Conservation (phyloP, 2,329 filamentous ascomycete genomes). For the Neonectria punicea region DNA sequence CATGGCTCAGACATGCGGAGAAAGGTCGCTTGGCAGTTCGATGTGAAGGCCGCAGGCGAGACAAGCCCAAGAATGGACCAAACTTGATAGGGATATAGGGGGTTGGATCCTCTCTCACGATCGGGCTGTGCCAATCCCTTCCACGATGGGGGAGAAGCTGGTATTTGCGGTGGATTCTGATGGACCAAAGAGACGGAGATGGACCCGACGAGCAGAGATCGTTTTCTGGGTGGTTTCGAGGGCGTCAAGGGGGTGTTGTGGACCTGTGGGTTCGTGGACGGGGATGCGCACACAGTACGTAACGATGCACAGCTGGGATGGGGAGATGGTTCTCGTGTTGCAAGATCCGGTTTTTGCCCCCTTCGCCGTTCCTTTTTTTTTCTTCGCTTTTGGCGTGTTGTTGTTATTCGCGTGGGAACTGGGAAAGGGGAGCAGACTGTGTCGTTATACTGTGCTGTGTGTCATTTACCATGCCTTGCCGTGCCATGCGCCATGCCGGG, state of each 20-base stretch:
- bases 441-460: not conserved
- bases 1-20: not conserved
- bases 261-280: slow-evolving; percentile 10
- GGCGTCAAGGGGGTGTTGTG: slow-evolving; percentile 3
- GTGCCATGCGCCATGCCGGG: not conserved
- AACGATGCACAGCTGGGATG: slow-evolving; percentile 14
- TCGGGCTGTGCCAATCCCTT: slow-evolving; percentile 36
- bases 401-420: not conserved
- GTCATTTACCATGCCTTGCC: not conserved
- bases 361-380: not conserved
- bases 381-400: not conserved
- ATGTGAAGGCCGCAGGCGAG: not conserved
- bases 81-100: slow-evolving; percentile 28
- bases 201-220: slow-evolving; percentile 14
- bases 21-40: slow-evolving; percentile 10
- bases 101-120: slow-evolving; percentile 28
- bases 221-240: slow-evolving; percentile 8
- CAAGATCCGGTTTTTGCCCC: not conserved
- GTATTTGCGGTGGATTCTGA: slow-evolving; percentile 26
- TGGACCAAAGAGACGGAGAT: slow-evolving; percentile 12
- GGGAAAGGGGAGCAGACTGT: not conserved
- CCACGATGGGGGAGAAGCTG: slow-evolving; percentile 30
- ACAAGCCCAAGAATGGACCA: slow-evolving; percentile 8
- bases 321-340: slow-evolving; percentile 2
- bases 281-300: slow-evolving; percentile 1